A percentile compares a stretch with the other conserved stretches of the same genome.
These are phyloP conservation scores for Mycena floridula DNA, from an alignment of 768 basidiomycete genomes.

Conservation along the genomic window DNA sequence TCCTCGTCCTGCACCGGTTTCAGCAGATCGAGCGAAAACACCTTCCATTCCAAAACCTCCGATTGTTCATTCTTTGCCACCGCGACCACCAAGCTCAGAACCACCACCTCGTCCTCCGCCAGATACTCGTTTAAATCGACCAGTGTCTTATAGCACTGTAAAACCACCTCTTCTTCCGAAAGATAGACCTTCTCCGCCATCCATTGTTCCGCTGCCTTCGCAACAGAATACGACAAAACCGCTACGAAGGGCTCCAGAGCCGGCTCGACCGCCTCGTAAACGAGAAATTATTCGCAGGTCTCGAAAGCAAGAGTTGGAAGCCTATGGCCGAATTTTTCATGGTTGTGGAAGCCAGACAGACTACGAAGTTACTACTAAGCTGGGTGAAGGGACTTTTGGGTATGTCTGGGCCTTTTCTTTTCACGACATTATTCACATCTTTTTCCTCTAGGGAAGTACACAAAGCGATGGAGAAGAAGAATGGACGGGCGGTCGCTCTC, in stretches of 20 bases:
- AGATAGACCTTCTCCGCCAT: slow-evolving; percentile 38
- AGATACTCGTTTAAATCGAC: slow-evolving; percentile 30
- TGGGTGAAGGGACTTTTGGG: slow-evolving; percentile 98
- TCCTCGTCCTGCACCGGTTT: slow-evolving; percentile 9
- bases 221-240: slow-evolving; percentile 2
- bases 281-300: slow-evolving; percentile 44
- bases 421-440: slow-evolving; percentile 8
- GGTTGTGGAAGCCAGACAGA: slow-evolving; percentile 70
- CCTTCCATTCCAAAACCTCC: slow-evolving; percentile 13
- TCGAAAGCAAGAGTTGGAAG: slow-evolving; percentile 56
- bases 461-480: slow-evolving; percentile 67
- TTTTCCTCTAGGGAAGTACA: slow-evolving; percentile 70
- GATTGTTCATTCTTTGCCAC: slow-evolving; percentile 2
- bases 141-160: slow-evolving; percentile 20
- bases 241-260: slow-evolving; percentile 2
- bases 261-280: slow-evolving; percentile 13
- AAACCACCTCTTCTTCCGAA: slow-evolving; percentile 43
- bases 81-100: slow-evolving; percentile 17
- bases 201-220: slow-evolving; percentile 13
- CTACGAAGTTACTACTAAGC: slow-evolving; percentile 78
- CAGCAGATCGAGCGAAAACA: slow-evolving; percentile 11
- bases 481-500: slow-evolving; percentile 67
- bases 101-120: slow-evolving; percentile 33
- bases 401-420: slow-evolving; percentile 30
- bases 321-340: slow-evolving; percentile 61